Conservation (phyloP, 257 asterid genomes). For the Fraxinus pennsylvanica region DNA sequence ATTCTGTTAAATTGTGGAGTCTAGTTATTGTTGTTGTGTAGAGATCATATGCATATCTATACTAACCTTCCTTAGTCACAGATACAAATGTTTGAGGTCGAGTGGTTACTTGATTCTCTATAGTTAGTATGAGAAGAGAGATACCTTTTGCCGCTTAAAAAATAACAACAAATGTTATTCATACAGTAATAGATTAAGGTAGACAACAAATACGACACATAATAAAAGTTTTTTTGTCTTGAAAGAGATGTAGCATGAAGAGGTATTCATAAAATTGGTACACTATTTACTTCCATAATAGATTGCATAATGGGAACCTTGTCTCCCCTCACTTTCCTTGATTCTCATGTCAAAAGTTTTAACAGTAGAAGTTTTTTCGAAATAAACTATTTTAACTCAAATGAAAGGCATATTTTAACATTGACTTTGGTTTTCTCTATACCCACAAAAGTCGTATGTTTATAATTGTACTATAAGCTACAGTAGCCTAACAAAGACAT, state of each 20-base stretch:
- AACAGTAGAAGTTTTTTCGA: constrained; percentile 1
- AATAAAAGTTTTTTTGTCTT: not conserved
- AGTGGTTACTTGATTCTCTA: not conserved
- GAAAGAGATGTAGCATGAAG: too few relatives aligned
- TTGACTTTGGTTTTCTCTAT: constrained; percentile 38
- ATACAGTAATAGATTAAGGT: not conserved
- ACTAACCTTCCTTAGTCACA: not conserved
- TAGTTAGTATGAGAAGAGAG: not conserved
- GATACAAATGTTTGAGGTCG: not conserved
- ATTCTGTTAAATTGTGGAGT: too few relatives aligned
- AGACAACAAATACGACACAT: not conserved
- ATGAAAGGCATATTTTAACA: constrained; percentile 9
- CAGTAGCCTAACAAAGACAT: constrained; percentile 5
- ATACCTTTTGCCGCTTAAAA: not conserved
- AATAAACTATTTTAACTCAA: not conserved
- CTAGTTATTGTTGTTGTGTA: too few relatives aligned
- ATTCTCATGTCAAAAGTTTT: constrained; percentile 6
- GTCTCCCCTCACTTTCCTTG: not conserved
- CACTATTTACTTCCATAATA: not conserved
- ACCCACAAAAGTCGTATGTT: constrained; percentile 9
- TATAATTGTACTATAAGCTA: constrained; percentile 20
- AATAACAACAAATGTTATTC: not conserved
- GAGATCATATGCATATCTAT: too few relatives aligned
- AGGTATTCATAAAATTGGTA: too few relatives aligned
- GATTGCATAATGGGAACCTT: not conserved